Percentiles rank a stretch among this genome's conserved stretches.
Evolutionary conservation across 179 eudicot species (phyloP).

Genomic region (Amaranthus tricolor): DNA sequence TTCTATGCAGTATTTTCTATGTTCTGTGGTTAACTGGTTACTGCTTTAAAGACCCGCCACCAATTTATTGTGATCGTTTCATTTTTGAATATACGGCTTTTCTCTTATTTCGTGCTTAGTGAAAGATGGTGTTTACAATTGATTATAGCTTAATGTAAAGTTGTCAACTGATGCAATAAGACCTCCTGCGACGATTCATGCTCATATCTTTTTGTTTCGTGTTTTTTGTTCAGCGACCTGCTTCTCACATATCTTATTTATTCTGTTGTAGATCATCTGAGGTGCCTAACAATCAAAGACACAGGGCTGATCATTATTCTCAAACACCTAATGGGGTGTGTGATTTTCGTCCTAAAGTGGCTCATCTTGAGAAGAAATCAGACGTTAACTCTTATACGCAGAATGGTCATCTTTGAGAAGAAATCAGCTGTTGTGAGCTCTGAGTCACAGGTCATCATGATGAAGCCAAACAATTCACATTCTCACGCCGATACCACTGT

Average conservation of each 20-base stretch:
- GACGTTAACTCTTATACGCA: slow-evolving; percentile 29
- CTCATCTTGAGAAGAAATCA: too few species aligned
- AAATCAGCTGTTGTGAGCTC: slow-evolving; percentile 28
- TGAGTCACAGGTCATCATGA: slow-evolving; percentile 30
- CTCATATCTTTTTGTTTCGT: background rate
- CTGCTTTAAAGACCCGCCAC: too few species aligned
- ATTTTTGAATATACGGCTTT: background rate
- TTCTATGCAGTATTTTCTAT: too few species aligned
- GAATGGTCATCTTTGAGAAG: slow-evolving; percentile 40
- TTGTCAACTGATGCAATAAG: too few species aligned
- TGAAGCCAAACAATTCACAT: slow-evolving; percentile 41
- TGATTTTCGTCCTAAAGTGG: slow-evolving; percentile 42
- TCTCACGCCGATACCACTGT: slow-evolving; percentile 31
- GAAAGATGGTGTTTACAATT: background rate
- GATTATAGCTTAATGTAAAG: too few species aligned
- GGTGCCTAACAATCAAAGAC: slow-evolving; percentile 46
- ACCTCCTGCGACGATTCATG: too few species aligned
- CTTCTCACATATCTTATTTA: background rate
- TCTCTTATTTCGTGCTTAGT: slow-evolving; percentile 1
- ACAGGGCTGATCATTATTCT: slow-evolving; percentile 32
- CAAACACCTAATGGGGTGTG: slow-evolving; percentile 34
- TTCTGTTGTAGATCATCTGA: slow-evolving; percentile 37
- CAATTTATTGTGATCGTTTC: too few species aligned
- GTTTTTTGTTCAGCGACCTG: background rate
- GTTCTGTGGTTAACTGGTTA: too few species aligned